These are phyloP conservation scores for Casaregolazyma suthepensis DNA, from an alignment of 1,139 yeast genomes.

Conservation along the genomic window DNA sequence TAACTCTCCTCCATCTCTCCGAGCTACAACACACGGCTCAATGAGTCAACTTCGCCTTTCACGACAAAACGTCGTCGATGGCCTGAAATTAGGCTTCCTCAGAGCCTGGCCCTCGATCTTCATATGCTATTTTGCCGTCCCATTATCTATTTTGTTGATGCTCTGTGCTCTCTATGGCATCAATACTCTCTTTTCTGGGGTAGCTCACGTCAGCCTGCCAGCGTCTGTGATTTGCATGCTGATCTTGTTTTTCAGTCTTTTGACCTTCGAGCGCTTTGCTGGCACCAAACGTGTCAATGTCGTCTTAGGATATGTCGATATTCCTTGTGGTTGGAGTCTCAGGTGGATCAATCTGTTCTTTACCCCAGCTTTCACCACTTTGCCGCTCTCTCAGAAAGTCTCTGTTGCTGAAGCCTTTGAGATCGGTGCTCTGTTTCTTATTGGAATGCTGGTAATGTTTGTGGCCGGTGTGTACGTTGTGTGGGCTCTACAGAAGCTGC, in stretches of 20 bases:
- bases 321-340: slow-evolving; percentile 63
- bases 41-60: neutral
- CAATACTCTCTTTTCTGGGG: slow-evolving; percentile 45
- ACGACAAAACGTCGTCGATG: neutral
- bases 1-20: neutral
- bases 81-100: slow-evolving; percentile 4
- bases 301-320: slow-evolving; percentile 45
- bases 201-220: slow-evolving; percentile 54
- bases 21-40: neutral
- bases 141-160: slow-evolving; percentile 24
- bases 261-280: slow-evolving; percentile 32
- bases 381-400: slow-evolving; percentile 61
- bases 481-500: slow-evolving; percentile 36
- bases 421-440: slow-evolving; percentile 64
- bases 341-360: slow-evolving; percentile 76
- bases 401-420: slow-evolving; percentile 63
- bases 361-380: slow-evolving; percentile 67
- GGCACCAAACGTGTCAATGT: slow-evolving; percentile 39
- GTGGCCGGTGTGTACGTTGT: slow-evolving; percentile 45
- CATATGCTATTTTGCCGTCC: slow-evolving; percentile 13
- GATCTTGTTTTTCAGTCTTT: slow-evolving; percentile 47
- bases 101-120: slow-evolving; percentile 2
- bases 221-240: slow-evolving; percentile 74
- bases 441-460: slow-evolving; percentile 55
- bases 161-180: slow-evolving; percentile 55